Base-by-base conservation (phyloP, 2,329 filamentous ascomycete genomes). In the Huntiella bhutanensis region DNA sequence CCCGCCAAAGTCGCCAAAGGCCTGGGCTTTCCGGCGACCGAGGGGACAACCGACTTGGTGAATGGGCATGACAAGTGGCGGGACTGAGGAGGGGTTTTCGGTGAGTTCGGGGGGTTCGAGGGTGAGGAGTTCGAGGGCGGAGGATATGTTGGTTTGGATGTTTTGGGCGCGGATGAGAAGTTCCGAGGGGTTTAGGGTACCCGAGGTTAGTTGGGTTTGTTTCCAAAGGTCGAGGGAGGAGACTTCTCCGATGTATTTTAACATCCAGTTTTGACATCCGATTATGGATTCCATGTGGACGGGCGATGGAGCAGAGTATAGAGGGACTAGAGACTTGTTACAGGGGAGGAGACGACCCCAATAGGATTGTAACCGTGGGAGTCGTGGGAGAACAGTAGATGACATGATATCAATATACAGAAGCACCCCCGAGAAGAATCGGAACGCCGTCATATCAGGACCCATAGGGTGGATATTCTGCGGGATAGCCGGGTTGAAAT, bases 181-280 rank as follows among this genome's bases (percentile, higher is more conserved):
- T 47, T 71, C 63, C 3, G 57, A 54, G 45, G 64, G 58, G 8
- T 67, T 67, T 1, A 75, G 58, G 0, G 60, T 62, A 4, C 67
- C 66, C 4, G 55, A 52, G 41, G 56, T 55, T 41, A 61, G 64
- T 50, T 63, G 63, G 16, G 64, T 57, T 52, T 66, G 66, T 57
- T 76, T 78, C 67, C 69, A 75, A 1, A 66, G 62, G 44, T 72
- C 65, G 5, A 80, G 61, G 1, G 63, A 56, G 11, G 72, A 62
- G 41, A 74, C 67, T 15, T 73, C 65, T 10, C 66, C 68, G 38
- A 80, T 64, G n/a, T 66, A 59, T 40, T 70, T 58, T 40, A 78
- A 52, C 1, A 67, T 66, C 70, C 71, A 73, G 55, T 76, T 77
- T 39, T 71, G 60, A 49, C 72, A 63, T 2, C 75, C 74, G 36